Evolutionary conservation across 257 asterid species (phyloP).

Genomic region (Solanum microdontum): DNA sequence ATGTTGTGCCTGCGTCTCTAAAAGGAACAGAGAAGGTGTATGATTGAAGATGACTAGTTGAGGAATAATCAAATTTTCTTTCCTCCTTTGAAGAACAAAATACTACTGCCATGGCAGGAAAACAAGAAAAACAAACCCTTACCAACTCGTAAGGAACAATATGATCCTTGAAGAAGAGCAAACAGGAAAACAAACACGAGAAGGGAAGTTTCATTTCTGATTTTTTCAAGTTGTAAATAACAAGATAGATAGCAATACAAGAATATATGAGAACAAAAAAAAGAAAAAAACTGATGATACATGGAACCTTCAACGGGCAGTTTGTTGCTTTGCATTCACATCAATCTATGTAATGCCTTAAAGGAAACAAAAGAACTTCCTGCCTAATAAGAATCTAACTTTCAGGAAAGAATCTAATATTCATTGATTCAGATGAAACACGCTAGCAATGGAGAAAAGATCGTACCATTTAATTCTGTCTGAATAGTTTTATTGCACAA

Average conservation of each 20-base stretch:
- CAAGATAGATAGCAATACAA: not conserved
- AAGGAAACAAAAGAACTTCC: not conserved
- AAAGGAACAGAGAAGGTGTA: not conserved
- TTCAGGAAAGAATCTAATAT: not conserved
- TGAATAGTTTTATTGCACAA: conserved; percentile 11
- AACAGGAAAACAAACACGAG: not conserved
- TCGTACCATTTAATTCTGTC: conserved; percentile 16
- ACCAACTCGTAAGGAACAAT: not conserved
- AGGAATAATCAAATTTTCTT: not conserved
- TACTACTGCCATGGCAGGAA: not conserved
- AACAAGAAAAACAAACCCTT: not conserved
- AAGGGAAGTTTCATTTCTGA: not conserved
- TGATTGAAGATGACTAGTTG: not conserved
- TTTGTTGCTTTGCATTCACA: not conserved
- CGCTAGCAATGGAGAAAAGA: not conserved
- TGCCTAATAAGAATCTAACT: not conserved
- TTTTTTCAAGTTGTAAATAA: not conserved
- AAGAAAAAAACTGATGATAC: not conserved
- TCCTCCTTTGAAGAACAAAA: not conserved
- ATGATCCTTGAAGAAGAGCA: not conserved
- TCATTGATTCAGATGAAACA: not conserved
- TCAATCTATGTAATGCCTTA: not conserved
- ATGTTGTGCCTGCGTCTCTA: not conserved
- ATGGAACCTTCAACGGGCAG: not conserved
- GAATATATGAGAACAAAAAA: not conserved